Base-by-base conservation (phyloP, 345 rosid species). In the Pistacia integerrima region DNA sequence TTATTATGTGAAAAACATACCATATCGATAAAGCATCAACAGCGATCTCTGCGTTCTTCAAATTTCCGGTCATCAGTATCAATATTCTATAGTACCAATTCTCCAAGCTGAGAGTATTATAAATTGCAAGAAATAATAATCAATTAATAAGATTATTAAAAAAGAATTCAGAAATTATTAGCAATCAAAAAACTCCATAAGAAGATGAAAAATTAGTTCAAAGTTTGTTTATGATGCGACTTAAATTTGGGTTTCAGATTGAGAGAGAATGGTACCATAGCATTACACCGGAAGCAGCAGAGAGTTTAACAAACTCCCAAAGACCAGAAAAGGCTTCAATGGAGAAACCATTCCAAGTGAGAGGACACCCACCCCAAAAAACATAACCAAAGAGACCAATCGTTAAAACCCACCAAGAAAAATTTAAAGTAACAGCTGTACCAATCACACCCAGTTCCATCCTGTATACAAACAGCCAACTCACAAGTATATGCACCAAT, bases 241-340 rank as follows among this genome's bases (percentile, higher is more conserved):
- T 30, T 30, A 30, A 30, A 5, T 41, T 41, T 41, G 8, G 46
- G 46, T 5, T 41, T 7, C 46, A 41, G 46, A 41, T 41, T 41
- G 46, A 41, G 46, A 38, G 55, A 9, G 59, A 51, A 8, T 28
- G 8, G 11, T 77, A 94, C 98, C 94, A 94, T 11, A 94, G 80
- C 96, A 92, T 92, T 82, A 92, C 81, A 0, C 98, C 98, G 17
- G 98, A 92, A 33, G 98, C 89, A 20, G 87, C 81, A 28, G 98
- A 94, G 72, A 94, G 94, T 73, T 90, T 92, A 48, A 82, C 33
- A 59, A 89, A 90, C 64, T 90, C 91, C 97, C 96, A 88, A 10
- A 92, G 89, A 11, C 91, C 94, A 69, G 87, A 77, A 70, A 94
- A 92, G 8, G 98, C 97, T 79, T 90, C 88, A n/a, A 76, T 35